phyloP scores from a whole-genome alignment of 2,329 filamentous ascomycete genomes.

The Verticillium nonalfalfae region DNA sequence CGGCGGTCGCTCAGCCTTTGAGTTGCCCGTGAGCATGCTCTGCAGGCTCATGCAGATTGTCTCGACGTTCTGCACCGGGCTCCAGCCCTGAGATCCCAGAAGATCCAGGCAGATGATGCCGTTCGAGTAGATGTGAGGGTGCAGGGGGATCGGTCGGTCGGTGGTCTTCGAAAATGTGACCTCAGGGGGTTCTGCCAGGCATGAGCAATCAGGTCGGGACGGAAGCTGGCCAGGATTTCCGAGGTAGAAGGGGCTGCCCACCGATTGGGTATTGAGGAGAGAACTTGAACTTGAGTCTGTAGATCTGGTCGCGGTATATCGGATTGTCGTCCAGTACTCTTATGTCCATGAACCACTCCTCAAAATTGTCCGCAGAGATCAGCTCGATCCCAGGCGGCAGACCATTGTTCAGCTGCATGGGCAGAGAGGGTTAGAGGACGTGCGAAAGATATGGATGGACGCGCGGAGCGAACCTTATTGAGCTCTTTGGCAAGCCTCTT shows the following conservation, averaged over 20 bases:
- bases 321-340: slow-evolving; percentile 85
- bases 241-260: slow-evolving; percentile 29
- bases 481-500: slow-evolving; percentile 57
- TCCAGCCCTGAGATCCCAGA: slow-evolving; percentile 84
- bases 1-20: slow-evolving; percentile 80
- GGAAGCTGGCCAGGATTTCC: not conserved
- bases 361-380: slow-evolving; percentile 72
- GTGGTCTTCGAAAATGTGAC: slow-evolving; percentile 73
- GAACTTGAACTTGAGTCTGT: slow-evolving; percentile 84
- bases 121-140: slow-evolving; percentile 97
- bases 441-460: not conserved
- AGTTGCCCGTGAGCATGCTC: slow-evolving; percentile 96
- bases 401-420: slow-evolving; percentile 27
- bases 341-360: slow-evolving; percentile 92
- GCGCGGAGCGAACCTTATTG: slow-evolving; percentile 36
- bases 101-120: slow-evolving; percentile 97
- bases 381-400: slow-evolving; percentile 69
- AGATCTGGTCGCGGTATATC: slow-evolving; percentile 73
- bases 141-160: slow-evolving; percentile 73
- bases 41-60: slow-evolving; percentile 96
- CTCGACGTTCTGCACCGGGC: slow-evolving; percentile 93
- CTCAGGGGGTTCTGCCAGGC: slow-evolving; percentile 66
- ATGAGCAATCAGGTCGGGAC: not conserved
- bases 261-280: slow-evolving; percentile 83
- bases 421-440: not conserved